These are phyloP conservation scores for Neonothopanus nambi DNA, from an alignment of 1,284 basidiomycete genomes.

Conservation along the genomic window DNA sequence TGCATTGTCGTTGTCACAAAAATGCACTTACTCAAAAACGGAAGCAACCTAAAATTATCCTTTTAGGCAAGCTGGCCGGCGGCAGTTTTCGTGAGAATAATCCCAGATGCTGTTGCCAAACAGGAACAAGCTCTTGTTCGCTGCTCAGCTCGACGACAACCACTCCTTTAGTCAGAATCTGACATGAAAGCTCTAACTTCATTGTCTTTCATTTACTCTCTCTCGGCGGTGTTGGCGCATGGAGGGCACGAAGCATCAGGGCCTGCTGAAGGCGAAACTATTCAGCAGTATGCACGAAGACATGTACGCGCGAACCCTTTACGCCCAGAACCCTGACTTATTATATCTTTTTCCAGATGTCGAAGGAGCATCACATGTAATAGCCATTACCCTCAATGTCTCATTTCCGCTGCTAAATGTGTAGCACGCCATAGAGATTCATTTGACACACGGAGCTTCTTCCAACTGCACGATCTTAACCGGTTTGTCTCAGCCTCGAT, in stretches of 20 bases:
- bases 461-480: constrained; percentile 91
- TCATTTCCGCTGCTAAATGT: constrained; percentile 4
- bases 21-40: no score
- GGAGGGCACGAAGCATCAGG: constrained; percentile 41
- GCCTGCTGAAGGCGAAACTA: constrained; percentile 43
- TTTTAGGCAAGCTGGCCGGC: no score
- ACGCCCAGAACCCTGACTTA: constrained; percentile 19
- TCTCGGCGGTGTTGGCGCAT: constrained; percentile 36
- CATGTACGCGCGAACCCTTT: constrained; percentile 43
- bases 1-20: no score
- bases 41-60: no score
- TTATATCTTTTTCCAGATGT: constrained; percentile 61
- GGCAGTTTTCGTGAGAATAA: neutral
- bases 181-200: constrained; percentile 11
- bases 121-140: neutral
- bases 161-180: neutral
- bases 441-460: constrained; percentile 80
- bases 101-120: neutral
- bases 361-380: constrained; percentile 83
- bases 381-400: constrained; percentile 11
- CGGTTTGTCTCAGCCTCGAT: constrained; percentile 44
- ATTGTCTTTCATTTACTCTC: constrained; percentile 12
- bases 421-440: constrained; percentile 53
- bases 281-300: constrained; percentile 59
- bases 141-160: neutral